These are phyloP conservation scores for Jackrogersella multiformis DNA, from an alignment of 495 filamentous ascomycete species.

Conservation along the genomic window DNA sequence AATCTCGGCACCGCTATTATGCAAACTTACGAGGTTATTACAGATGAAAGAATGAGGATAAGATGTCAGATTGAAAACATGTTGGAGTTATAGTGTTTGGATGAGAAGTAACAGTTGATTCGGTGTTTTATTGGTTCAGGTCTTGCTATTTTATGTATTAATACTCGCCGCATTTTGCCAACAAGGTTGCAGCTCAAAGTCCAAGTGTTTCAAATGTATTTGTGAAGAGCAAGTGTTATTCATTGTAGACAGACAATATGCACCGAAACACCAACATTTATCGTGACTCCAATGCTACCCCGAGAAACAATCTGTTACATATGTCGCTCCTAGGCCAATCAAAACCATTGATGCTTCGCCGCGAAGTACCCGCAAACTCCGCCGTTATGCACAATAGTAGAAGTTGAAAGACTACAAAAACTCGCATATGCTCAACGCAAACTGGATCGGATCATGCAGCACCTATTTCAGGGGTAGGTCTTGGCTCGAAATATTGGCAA, in stretches of 20 bases:
- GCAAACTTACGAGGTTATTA: neutral
- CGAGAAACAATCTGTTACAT: neutral
- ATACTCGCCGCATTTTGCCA: slow-evolving; percentile 8
- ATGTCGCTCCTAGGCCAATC: too few species aligned
- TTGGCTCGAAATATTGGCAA: slow-evolving; percentile 38
- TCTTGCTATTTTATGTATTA: slow-evolving; percentile 5
- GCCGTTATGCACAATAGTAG: neutral
- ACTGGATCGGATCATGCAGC: neutral
- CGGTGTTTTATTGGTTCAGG: neutral
- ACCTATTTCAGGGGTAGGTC: slow-evolving; percentile 13
- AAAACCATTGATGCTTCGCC: neutral
- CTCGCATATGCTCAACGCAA: neutral
- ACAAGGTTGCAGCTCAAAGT: too few species aligned
- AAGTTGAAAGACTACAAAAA: neutral
- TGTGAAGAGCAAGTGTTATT: too few species aligned
- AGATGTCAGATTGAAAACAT: neutral
- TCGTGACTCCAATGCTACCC: neutral
- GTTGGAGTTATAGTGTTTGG: neutral
- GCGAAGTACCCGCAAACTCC: neutral
- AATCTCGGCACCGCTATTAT: neutral
- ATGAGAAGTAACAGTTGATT: neutral
- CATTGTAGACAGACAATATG: neutral
- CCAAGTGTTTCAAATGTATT: too few species aligned
- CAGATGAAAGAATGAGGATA: too few species aligned
- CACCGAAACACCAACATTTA: neutral